Evolutionary conservation across 202 grass and related monocot species (phyloP).

Genomic region (Dendrocalamus latiflorus): DNA sequence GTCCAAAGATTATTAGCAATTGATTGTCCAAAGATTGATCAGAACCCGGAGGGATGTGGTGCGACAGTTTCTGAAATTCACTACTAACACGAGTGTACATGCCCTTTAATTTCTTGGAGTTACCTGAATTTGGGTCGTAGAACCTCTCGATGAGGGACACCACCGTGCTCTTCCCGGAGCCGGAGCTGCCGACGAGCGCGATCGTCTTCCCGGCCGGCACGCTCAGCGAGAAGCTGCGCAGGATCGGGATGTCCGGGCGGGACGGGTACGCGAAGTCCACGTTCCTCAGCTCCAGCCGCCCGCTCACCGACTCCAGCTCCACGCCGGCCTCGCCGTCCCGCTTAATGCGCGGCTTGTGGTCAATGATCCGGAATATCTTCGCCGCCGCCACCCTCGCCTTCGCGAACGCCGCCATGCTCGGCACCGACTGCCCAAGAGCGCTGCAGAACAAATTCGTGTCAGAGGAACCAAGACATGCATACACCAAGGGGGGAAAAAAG

Average conservation of each 20-base stretch:
- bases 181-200: slow-evolving; percentile 86
- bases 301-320: slow-evolving; percentile 51
- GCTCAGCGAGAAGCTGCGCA: slow-evolving; percentile 57
- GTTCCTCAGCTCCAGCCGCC: slow-evolving; percentile 59
- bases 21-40: too few relatives aligned
- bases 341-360: slow-evolving; percentile 55
- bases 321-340: slow-evolving; percentile 36
- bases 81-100: background rate
- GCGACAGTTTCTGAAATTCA: too few relatives aligned
- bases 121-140: slow-evolving; percentile 81
- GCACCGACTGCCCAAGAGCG: slow-evolving; percentile 86
- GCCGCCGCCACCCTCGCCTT: slow-evolving; percentile 91
- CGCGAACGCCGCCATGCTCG: slow-evolving; percentile 89
- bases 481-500: background rate
- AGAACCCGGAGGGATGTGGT: too few relatives aligned
- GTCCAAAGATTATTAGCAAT: too few relatives aligned
- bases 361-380: slow-evolving; percentile 77
- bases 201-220: slow-evolving; percentile 88
- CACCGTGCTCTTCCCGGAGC: slow-evolving; percentile 96
- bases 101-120: background rate
- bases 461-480: background rate
- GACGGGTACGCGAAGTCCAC: slow-evolving; percentile 88
- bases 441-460: slow-evolving; percentile 19
- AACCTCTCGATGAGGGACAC: slow-evolving; percentile 97
- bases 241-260: slow-evolving; percentile 57